Evolutionary conservation across 2,329 filamentous ascomycete genomes (phyloP).

Genomic region (Cadophora sp.): DNA sequence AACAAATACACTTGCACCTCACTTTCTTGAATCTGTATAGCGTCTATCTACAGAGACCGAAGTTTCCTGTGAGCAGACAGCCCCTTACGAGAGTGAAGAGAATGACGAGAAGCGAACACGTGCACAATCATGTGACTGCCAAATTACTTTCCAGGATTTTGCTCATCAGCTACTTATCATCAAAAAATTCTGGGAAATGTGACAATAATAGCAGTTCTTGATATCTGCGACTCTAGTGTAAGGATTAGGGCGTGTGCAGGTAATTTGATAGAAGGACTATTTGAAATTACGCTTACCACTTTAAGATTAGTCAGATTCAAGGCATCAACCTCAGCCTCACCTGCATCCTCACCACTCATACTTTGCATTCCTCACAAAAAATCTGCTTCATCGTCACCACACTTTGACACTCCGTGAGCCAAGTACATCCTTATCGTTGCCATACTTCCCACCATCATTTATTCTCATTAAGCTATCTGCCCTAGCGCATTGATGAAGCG

Average conservation of each 20-base stretch:
- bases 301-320: neutral
- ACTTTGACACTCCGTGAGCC: neutral
- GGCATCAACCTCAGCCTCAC: conserved; percentile 6
- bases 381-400: neutral
- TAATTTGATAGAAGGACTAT: neutral
- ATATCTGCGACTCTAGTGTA: neutral
- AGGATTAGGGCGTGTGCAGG: too few species aligned
- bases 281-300: neutral
- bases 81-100: neutral
- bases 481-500: too few species aligned
- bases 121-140: neutral
- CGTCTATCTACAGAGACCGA: too few species aligned
- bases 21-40: too few species aligned
- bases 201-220: neutral
- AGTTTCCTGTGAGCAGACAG: too few species aligned
- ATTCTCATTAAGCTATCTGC: too few species aligned
- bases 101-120: neutral
- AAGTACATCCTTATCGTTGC: neutral
- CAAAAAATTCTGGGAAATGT: too few species aligned
- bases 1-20: too few species aligned
- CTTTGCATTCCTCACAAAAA: neutral
- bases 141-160: too few species aligned
- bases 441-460: too few species aligned
- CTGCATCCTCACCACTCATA: neutral
- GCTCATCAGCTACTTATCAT: too few species aligned